phyloP scores from a whole-genome alignment of 768 basidiomycete genomes.

The Heimioporus sp. region DNA sequence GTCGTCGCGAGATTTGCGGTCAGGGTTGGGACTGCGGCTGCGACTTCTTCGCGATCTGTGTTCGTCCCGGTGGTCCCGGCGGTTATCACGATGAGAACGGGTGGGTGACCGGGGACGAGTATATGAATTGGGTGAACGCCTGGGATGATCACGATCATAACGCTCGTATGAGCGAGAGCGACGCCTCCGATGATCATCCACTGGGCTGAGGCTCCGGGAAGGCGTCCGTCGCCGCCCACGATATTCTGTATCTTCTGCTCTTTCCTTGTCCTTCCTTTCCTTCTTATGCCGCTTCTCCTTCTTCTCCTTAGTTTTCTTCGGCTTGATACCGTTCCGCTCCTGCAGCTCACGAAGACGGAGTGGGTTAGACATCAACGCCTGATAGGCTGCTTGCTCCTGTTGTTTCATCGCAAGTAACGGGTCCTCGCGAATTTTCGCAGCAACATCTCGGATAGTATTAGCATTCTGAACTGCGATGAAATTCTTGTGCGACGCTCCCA shows the following conservation, averaged over 20 bases:
- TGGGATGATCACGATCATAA: constrained; percentile 25
- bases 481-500: constrained; percentile 85
- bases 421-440: constrained; percentile 94
- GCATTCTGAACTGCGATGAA: constrained; percentile 96
- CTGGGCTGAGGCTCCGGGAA: constrained; percentile 34
- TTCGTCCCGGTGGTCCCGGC: constrained; percentile 18
- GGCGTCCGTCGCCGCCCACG: constrained; percentile 28
- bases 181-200: constrained; percentile 20
- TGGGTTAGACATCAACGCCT: constrained; percentile 83
- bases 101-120: constrained; percentile 49
- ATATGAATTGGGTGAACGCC: constrained; percentile 45
- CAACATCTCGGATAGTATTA: constrained; percentile 83
- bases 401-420: constrained; percentile 97
- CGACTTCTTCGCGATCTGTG: constrained; percentile 25
- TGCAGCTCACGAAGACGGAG: constrained; percentile 80
- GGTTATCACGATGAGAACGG: constrained; percentile 20
- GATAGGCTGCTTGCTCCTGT: constrained; percentile 92
- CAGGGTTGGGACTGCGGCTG: constrained; percentile 29
- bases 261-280: constrained; percentile 39
- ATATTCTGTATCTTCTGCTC: constrained; percentile 27
- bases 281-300: constrained; percentile 52
- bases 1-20: constrained; percentile 13
- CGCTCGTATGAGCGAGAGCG: constrained; percentile 33
- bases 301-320: constrained; percentile 72
- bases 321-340: constrained; percentile 76